Conservation (phyloP, 2,329 filamentous ascomycete species). For the Boeremia lycopersici region DNA sequence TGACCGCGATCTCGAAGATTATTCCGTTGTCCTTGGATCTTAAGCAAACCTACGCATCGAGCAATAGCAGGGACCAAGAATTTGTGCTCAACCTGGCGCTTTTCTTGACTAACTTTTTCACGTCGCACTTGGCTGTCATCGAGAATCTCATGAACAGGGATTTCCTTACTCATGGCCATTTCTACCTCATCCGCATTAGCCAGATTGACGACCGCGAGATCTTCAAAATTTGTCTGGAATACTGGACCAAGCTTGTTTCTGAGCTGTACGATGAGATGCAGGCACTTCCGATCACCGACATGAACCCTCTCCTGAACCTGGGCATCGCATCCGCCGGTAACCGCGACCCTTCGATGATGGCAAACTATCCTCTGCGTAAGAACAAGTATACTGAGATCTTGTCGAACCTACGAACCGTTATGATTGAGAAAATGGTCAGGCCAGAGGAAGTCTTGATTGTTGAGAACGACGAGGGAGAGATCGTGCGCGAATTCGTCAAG, state of each 20-base stretch:
- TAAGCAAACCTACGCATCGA: constrained; percentile 87
- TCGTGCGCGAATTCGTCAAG: constrained; percentile 98
- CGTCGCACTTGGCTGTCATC: constrained; percentile 89
- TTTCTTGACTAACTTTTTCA: constrained; percentile 97
- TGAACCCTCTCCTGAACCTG: constrained; percentile 87
- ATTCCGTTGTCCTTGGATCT: constrained; percentile 90
- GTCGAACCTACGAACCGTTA: constrained; percentile 91
- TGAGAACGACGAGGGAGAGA: constrained; percentile 99
- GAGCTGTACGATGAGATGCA: constrained; percentile 99
- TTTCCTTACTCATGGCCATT: constrained; percentile 93
- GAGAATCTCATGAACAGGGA: constrained; percentile 95
- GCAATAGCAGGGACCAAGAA: constrained; percentile 92
- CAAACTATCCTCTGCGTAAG: constrained; percentile 91
- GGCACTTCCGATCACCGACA: constrained; percentile 86
- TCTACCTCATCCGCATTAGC: constrained; percentile 96
- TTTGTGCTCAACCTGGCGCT: constrained; percentile 97
- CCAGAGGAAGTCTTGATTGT: constrained; percentile 98
- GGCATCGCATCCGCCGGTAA: constrained; percentile 79
- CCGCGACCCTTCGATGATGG: constrained; percentile 81
- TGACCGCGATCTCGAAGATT: constrained; percentile 90
- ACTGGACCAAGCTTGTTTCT: constrained; percentile 98
- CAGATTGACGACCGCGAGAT: constrained; percentile 99
- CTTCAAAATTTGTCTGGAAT: constrained; percentile 99
- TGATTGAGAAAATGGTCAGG: constrained; percentile 99
- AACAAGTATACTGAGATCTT: constrained; percentile 97